A percentile compares a stretch with the other conserved stretches of the same genome.
Conservation (phyloP, 768 basidiomycete genomes). For the Kwoniella sp. region DNA sequence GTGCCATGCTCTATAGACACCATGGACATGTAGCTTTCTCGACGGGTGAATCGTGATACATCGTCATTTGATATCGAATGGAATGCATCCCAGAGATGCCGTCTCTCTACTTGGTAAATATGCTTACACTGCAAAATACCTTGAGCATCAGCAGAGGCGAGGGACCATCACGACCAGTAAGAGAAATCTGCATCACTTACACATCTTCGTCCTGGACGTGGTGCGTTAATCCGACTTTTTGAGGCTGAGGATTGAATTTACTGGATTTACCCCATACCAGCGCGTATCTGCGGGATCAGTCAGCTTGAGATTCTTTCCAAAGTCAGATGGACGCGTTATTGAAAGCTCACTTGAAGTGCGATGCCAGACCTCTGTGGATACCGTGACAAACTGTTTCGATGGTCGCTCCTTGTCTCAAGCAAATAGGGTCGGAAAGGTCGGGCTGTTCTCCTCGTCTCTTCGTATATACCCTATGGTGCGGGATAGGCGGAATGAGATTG, state of each 20-base stretch:
- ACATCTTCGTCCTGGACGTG: constrained; percentile 64
- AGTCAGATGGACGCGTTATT: background rate
- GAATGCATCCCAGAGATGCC: background rate
- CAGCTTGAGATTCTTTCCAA: background rate
- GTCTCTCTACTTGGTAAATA: constrained; percentile 53
- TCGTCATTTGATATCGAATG: background rate
- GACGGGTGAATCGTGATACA: background rate
- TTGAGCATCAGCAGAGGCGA: background rate
- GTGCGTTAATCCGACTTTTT: constrained; percentile 83
- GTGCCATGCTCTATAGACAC: no score
- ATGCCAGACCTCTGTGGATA: constrained; percentile 82
- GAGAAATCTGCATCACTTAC: constrained; percentile 32
- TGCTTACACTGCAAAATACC: constrained; percentile 45
- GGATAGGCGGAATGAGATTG: background rate
- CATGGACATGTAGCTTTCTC: no score
- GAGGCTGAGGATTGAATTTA: constrained; percentile 89
- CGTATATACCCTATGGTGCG: constrained; percentile 94
- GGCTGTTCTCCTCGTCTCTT: constrained; percentile 96
- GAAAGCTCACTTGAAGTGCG: constrained; percentile 75
- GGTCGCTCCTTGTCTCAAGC: constrained; percentile 82
- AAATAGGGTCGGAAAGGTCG: constrained; percentile 84
- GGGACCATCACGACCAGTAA: background rate
- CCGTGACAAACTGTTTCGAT: constrained; percentile 94
- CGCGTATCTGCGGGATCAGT: constrained; percentile 63
- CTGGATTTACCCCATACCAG: constrained; percentile 96